Percentiles rank a stretch among this genome's conserved stretches.
Evolutionary conservation across 106 monocot genomes (phyloP).

Genomic region (Phalaenopsis equestris): DNA sequence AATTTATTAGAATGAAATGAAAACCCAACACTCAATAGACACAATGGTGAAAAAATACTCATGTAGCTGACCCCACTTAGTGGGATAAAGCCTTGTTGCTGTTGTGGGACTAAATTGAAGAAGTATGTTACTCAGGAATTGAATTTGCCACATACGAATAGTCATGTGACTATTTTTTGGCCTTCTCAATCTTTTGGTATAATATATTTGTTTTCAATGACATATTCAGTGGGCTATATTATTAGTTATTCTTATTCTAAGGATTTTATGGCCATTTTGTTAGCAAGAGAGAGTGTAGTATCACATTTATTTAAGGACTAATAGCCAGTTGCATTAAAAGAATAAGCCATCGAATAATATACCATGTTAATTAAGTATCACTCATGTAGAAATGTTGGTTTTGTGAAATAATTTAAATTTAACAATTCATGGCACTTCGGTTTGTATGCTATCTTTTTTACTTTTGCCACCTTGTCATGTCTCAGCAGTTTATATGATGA

Average conservation of each 20-base stretch:
- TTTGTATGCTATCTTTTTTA: neutral
- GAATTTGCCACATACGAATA: too few relatives aligned
- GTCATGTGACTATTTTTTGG: too few relatives aligned
- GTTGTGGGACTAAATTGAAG: too few relatives aligned
- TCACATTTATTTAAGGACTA: neutral
- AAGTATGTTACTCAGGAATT: too few relatives aligned
- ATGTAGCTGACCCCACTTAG: too few relatives aligned
- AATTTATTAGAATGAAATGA: too few relatives aligned
- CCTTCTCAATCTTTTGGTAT: too few relatives aligned
- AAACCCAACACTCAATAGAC: too few relatives aligned
- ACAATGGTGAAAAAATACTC: too few relatives aligned
- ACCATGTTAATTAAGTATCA: neutral
- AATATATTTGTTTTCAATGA: too few relatives aligned
- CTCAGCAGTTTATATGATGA: neutral
- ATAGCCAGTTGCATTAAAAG: neutral
- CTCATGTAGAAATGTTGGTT: neutral
- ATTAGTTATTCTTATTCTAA: neutral
- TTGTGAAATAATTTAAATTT: neutral
- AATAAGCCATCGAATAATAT: neutral
- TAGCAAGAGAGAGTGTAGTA: neutral
- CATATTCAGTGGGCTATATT: too few relatives aligned
- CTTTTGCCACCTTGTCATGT: neutral
- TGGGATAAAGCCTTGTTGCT: too few relatives aligned
- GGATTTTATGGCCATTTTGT: neutral
- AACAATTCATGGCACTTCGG: neutral